Evolutionary conservation across 164 flowering plant species (phyloP), one percentile per base, ranked within the genome.

Genomic region (Warburgia ugandensis): DNA sequence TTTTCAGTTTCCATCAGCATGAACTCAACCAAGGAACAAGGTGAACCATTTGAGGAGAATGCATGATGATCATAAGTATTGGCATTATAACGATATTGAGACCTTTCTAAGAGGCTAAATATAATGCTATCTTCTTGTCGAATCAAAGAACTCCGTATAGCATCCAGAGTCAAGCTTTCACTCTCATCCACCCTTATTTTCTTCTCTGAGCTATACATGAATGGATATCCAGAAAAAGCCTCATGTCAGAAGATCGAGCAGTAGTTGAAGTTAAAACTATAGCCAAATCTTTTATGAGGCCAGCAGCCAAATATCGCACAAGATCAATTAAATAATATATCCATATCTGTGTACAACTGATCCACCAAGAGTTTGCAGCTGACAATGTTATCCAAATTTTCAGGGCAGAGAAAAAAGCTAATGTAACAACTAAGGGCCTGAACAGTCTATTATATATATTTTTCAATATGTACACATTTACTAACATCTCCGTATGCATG

Each of bases 51-150:
- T 69, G 80, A 68, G 49, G 71, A 17, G 44, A 87, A 78, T 21
- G 76, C 75, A 58, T 70, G 62, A 16, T 69, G 71, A 45, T 81
- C 82, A 55, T 92, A 92, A 16, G 94, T 72, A 30, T 77, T 80
- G 1, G 70, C 72, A 69, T 92, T 88, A 50, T 70, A 79, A 64
- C 83, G 70, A 56, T 78, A 79, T 38, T 81, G 95, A 50, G 95
- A 77, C 66, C 99, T 80, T 75, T 86, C 99, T 49, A 88, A 54
- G 31, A 88, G 94, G 73, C 85, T 56, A 64, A 75, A 92, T 56
- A 92, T 85, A 14, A 88, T 88, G 70, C 94, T 92, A 43, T 88
- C 99, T 72, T 92, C 99, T 68, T 88, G 99, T 14, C 79, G 76
- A 29, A 92, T 81, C 55, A 92, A 72, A 9, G 94, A 81, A 45